Evolutionary conservation across 1,284 basidiomycete species (phyloP), one percentile per base, ranked within the genome.

Genomic region (Cryptococcus deneoformans): DNA sequence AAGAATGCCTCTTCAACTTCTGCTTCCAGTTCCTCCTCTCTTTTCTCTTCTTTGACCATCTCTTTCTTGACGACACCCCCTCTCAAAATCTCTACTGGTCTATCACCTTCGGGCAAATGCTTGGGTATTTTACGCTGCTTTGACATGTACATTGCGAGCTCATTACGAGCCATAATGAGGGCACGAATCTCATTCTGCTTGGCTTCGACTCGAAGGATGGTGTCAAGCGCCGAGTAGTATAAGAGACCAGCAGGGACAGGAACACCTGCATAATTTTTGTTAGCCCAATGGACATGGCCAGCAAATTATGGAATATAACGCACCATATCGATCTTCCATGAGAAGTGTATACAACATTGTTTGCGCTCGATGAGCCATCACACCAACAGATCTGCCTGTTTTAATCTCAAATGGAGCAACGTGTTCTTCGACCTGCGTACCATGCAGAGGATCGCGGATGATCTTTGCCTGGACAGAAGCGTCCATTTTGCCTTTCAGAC

Each of bases 321-420:
- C 54, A 62, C 88, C 87, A 70, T 98, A 98, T 11, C 93, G 85
- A 70, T 99, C 94, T 39, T 86, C 85, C 72, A 94, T 87, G 6
- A 99, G 83, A 11, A 99, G 81, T 0, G 92, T 97, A 72, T 99
- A 99, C 6, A 99, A 79, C 87, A 97, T 94, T 0, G 96, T 99
- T 77, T 99, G 95, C 0, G 96, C 96, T 45, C 93, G 87, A 75
- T 99, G 96, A 65, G 95, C 91, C 83, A 94, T 86, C 2, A 87
- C 84, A 10, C 86, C 86, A 35, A 85, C 79, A 1, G 87, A 77
- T 52, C 88, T 81, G 1, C 96, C 95, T 0, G 95, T 99, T 79
- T 99, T 99, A 78, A 99, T 90, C 77, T 99, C 96, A 49, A 99
- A 85, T 1, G 95, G 92, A 67, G 69, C 63, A 34, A 71, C 67